Evolutionary conservation across 306 rosid genomes (phyloP), one percentile per base, ranked within the genome.

Genomic region (Parietaria judaica): DNA sequence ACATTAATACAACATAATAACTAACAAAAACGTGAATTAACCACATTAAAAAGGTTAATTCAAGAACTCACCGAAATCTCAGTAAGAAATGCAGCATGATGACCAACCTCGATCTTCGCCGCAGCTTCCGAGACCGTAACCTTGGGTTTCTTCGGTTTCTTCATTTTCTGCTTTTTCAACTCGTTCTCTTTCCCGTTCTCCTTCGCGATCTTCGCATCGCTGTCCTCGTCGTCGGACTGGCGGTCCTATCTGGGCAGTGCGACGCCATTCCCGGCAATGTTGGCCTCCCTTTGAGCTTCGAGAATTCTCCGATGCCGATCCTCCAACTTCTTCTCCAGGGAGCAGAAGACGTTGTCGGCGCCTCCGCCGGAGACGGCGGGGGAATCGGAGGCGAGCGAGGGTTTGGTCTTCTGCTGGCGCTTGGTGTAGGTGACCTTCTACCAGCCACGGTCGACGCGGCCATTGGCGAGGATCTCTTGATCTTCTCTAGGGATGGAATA

Each of bases 141-240:
- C 88, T 92, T 92, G 11, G 96, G 96, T 49, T 85, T 91, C 86
- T 91, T 91, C 36, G 66, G 78, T 73, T 88, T 91, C 87, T 88
- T 88, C 75, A 49, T 81, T 81, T 91, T 91, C 77, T 73, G 77
- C 81, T 88, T 88, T 81, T 91, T 91, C 36, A 35, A 82, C 66
- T 85, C 92, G 64, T 64, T 88, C 4, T 61, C 62, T 72, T 83
- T 81, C 49, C 72, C 96, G 58, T 74, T 74, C 73, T 72, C 92
- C 54, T 54, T 78, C 23, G 56, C 65, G 14, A 34, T 79, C 14
- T 70, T 87, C 47, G 11, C 80, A 13, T 85, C 86, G 47, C 83
- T 75, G 6, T 72, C 86, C 5, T 78, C 85, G 0, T 66, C 86
- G 0, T 85, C 79, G 5, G 79, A 75, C 66, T 86, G 66, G 36